Evolutionary conservation across 2,329 filamentous ascomycete genomes (phyloP), one percentile per base, ranked within the genome.

Genomic region (Cercospora sp.): DNA sequence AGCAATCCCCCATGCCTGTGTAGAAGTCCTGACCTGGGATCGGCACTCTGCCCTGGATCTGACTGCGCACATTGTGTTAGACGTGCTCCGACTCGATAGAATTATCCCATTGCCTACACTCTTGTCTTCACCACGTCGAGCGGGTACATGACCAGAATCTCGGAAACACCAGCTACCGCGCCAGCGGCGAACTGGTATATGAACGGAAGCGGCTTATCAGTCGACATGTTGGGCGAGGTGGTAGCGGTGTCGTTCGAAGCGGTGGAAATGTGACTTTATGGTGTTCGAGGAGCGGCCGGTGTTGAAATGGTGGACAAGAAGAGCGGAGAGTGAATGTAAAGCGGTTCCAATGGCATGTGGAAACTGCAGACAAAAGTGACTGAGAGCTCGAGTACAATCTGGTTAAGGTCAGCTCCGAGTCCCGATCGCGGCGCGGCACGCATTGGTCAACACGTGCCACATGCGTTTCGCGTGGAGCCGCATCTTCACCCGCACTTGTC

Each of bases 91-190:
- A 16, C 33, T n/a, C 40, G 20, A 33, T 55, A 36, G 16, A 26
- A 30, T 23, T 64, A 18, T 55, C 42, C 33, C 23, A 33, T n/a
- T 28, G 36, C 90, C 87, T 88, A 95, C 91, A 97, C 91, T 90
- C 94, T 87, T 73, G 95, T 98, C 88, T 98, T 98, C 81, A 98
- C 93, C 68, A 99, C 95, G 81, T 99, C 95, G 80, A 99, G 86
- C 74, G 95, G 95, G 85, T 99, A 99, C 95, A 94, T 97, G 79
- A 74, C 73, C 71, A 79, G 69, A 64, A 77, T 75, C 75, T 99
- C 95, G 76, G 94, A 98, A 73, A 99, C 94, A 86, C 95, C 95
- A 78, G 95, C 95, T 79, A 99, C 91, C 79, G 95, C 95, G 89
- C 94, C 94, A 78, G 94, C 94, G 80, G 90, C 91, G 85, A 98